Percentiles rank a stretch among this genome's conserved stretches.
These are phyloP conservation scores for Sporothrix schenckii DNA, from an alignment of 2,329 filamentous ascomycete genomes.

Conservation along the genomic window DNA sequence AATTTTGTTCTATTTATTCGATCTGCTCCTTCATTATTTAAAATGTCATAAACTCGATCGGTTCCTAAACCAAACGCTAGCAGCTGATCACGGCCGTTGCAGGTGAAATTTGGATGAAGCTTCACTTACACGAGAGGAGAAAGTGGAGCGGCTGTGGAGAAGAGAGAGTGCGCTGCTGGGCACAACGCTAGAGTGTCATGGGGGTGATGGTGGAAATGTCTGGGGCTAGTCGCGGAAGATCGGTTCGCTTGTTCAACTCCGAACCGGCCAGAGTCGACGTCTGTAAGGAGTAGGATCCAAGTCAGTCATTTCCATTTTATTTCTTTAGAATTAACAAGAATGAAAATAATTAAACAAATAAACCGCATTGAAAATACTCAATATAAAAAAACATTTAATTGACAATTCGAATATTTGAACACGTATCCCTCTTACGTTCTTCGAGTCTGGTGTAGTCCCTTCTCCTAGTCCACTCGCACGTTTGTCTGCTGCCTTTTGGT, in stretches of 20 bases:
- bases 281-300: too few species aligned
- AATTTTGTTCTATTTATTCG: background rate
- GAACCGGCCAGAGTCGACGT: background rate
- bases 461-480: background rate
- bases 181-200: background rate
- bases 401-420: too few species aligned
- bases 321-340: too few species aligned
- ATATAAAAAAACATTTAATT: too few species aligned
- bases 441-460: too few species aligned
- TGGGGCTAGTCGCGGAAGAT: background rate
- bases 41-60: background rate
- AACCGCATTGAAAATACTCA: too few species aligned
- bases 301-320: too few species aligned
- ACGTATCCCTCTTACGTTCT: too few species aligned
- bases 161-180: background rate
- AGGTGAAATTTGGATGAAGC: background rate
- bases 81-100: background rate
- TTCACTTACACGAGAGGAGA: background rate
- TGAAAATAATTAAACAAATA: too few species aligned
- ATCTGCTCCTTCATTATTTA: background rate
- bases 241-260: constrained; percentile 1
- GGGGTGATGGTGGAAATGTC: too few species aligned
- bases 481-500: background rate
- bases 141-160: background rate
- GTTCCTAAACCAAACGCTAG: background rate